Evolutionary conservation across 1,284 basidiomycete genomes (phyloP).

Genomic region (Ceratobasidium sp.): DNA sequence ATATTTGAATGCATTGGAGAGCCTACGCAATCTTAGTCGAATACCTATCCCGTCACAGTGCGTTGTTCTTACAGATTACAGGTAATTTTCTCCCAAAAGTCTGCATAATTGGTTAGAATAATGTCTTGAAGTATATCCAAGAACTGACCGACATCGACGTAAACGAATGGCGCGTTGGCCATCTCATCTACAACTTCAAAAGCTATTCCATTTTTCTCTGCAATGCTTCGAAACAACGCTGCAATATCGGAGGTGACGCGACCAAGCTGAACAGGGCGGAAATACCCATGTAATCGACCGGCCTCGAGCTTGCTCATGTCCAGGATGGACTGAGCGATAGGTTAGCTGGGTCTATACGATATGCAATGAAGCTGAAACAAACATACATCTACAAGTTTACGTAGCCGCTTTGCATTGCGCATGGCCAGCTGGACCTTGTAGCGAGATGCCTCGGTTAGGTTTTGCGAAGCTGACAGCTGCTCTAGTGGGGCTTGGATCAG

Average conservation of each 20-base stretch:
- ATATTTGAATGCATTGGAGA: slow-evolving; percentile 52
- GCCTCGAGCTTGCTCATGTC: slow-evolving; percentile 37
- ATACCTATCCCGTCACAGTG: too few relatives aligned
- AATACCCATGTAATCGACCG: slow-evolving; percentile 46
- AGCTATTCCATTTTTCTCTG: slow-evolving; percentile 49
- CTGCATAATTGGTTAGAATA: slow-evolving; percentile 35
- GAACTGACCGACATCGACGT: neutral
- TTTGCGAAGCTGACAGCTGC: neutral
- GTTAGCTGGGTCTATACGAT: too few relatives aligned
- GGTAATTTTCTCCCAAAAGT: slow-evolving; percentile 52
- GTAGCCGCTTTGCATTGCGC: slow-evolving; percentile 50
- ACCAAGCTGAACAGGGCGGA: slow-evolving; percentile 50
- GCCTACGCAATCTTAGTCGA: slow-evolving; percentile 40
- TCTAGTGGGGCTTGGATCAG: slow-evolving; percentile 47
- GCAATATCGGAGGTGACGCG: slow-evolving; percentile 50
- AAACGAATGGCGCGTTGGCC: neutral
- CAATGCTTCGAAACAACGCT: slow-evolving; percentile 52
- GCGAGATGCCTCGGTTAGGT: slow-evolving; percentile 43
- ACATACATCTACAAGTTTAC: slow-evolving; percentile 50
- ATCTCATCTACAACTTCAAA: neutral
- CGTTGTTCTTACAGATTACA: slow-evolving; percentile 40
- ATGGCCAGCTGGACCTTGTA: slow-evolving; percentile 48
- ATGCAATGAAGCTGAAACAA: too few relatives aligned
- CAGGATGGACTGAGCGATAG: slow-evolving; percentile 15
- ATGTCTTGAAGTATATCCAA: neutral